Conservation (phyloP, 768 basidiomycete genomes). For the Coprinopsis cinerea region DNA sequence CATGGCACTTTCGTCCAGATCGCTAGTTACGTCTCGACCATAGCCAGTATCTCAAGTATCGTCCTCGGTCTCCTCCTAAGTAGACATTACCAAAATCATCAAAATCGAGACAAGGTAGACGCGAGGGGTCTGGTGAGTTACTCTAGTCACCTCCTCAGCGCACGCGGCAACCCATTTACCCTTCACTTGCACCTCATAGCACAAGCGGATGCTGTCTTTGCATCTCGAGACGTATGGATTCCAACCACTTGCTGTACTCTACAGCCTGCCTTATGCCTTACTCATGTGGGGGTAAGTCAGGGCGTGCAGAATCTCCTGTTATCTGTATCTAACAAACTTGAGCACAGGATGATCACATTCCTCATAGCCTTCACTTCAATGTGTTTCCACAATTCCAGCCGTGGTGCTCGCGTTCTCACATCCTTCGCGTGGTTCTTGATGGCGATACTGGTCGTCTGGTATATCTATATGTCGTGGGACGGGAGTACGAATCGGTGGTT, state of each 20-base stretch:
- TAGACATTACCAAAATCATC: neutral
- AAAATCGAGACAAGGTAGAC: neutral
- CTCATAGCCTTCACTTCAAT: slow-evolving; percentile 22
- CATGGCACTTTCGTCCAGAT: slow-evolving; percentile 30
- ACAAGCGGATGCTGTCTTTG: neutral
- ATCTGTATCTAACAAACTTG: no score
- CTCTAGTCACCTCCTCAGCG: no score
- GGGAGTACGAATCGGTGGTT: slow-evolving; percentile 5
- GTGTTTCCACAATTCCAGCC: slow-evolving; percentile 23
- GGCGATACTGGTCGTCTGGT: slow-evolving; percentile 22
- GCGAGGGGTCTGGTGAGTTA: neutral
- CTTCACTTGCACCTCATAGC: neutral
- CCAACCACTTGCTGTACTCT: slow-evolving; percentile 46
- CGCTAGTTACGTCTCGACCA: slow-evolving; percentile 40
- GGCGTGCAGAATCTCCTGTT: neutral
- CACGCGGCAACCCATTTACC: neutral
- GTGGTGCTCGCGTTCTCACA: slow-evolving; percentile 21
- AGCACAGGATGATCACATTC: slow-evolving; percentile 29
- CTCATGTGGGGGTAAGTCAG: slow-evolving; percentile 54
- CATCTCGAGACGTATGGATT: slow-evolving; percentile 25
- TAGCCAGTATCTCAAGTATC: slow-evolving; percentile 38
- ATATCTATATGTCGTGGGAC: slow-evolving; percentile 19
- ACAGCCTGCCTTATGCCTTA: slow-evolving; percentile 49
- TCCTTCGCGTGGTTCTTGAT: slow-evolving; percentile 19
- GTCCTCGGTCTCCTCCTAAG: slow-evolving; percentile 36